Percentiles rank a stretch among this genome's conserved stretches.
phyloP scores from a whole-genome alignment of 108 stramenopile species.

The Cyclostephanos tholiformis region DNA sequence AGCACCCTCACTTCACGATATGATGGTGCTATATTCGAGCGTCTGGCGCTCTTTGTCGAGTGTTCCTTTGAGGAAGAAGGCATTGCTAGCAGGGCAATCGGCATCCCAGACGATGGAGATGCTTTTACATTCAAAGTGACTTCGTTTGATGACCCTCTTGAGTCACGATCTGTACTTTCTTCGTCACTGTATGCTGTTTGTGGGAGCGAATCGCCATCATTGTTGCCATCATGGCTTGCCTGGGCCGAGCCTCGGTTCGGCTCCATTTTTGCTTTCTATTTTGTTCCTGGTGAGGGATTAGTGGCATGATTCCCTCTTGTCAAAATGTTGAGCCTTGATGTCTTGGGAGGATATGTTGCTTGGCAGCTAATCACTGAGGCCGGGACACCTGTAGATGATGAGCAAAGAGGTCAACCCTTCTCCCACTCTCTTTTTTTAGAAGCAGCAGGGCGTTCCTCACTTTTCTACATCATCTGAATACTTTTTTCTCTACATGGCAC shows the following conservation, averaged over 20 bases:
- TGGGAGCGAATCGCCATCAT: background rate
- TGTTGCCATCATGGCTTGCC: background rate
- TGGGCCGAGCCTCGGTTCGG: background rate
- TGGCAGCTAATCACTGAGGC: too few species aligned
- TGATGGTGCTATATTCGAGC: background rate
- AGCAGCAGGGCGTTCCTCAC: too few species aligned
- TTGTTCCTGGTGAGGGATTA: background rate
- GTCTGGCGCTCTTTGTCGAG: background rate
- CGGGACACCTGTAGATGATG: too few species aligned
- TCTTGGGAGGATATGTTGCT: too few species aligned
- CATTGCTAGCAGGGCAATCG: background rate
- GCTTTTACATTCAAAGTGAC: background rate
- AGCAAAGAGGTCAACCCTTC: too few species aligned
- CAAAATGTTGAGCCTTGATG: too few species aligned
- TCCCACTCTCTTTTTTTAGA: too few species aligned
- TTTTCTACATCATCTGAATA: too few species aligned
- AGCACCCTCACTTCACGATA: constrained; percentile 6
- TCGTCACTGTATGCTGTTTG: too few species aligned
- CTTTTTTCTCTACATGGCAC: too few species aligned
- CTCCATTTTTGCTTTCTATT: background rate
- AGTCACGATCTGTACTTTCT: background rate
- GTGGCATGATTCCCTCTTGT: too few species aligned
- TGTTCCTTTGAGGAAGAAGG: background rate
- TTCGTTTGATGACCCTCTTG: too few species aligned
- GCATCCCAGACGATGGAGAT: background rate